Conservation (phyloP, 768 basidiomycete genomes). For the Russula olivacea region DNA sequence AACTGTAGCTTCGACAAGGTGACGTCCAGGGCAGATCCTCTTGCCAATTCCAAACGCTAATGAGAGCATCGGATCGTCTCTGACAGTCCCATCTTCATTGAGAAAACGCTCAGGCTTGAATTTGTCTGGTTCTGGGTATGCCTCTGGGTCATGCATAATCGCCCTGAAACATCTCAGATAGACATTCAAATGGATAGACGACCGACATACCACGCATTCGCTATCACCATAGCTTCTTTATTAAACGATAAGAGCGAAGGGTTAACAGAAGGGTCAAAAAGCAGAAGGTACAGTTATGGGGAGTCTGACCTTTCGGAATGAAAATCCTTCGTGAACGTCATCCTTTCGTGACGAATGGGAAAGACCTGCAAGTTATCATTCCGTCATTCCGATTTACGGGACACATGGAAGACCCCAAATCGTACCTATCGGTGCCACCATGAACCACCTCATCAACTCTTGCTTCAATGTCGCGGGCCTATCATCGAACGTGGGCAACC, state of each 20-base stretch:
- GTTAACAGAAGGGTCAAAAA: not conserved
- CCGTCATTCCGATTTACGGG: not conserved
- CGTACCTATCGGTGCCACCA: not conserved
- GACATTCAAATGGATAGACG: not conserved
- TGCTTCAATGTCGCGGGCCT: conserved; percentile 28
- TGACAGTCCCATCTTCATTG: conserved; percentile 9
- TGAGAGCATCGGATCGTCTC: conserved; percentile 6
- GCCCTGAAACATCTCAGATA: conserved; percentile 14
- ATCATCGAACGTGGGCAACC: not conserved
- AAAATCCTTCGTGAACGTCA: not conserved
- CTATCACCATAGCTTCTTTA: not conserved
- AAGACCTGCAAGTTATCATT: not conserved
- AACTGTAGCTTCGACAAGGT: not conserved
- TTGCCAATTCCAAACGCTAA: conserved; percentile 23
- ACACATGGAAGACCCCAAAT: not conserved
- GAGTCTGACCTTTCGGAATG: conserved; percentile 11
- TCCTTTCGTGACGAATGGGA: not conserved
- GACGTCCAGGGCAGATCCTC: conserved; percentile 24
- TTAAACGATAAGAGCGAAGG: not conserved
- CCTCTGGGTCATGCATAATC: conserved; percentile 40
- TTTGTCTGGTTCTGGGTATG: conserved; percentile 11
- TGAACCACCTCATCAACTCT: conserved; percentile 30
- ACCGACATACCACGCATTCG: not conserved
- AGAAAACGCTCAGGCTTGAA: conserved; percentile 46
- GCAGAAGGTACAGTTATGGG: not conserved